Base-by-base conservation (phyloP, 2,329 filamentous ascomycete genomes). In the Penicillium sp. region DNA sequence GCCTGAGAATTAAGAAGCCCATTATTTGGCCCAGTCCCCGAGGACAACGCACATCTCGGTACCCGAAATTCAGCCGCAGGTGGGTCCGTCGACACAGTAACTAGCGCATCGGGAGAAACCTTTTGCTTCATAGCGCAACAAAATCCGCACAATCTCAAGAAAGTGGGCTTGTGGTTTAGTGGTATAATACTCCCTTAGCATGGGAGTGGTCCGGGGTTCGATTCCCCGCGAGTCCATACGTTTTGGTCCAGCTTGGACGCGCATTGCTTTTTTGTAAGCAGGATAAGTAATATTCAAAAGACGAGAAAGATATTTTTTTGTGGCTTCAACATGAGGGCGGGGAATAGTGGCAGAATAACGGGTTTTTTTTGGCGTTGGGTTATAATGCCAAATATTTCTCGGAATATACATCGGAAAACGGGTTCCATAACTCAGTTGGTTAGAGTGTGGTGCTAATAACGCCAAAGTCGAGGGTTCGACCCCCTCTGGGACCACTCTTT, bases 111-210 rank as follows among this genome's bases (percentile, higher is more conserved):
- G 34, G 33, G 12, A 39, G 39, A 28, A 18, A 28, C 11, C 4
- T 9, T 29, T 45, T 7, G 13, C n/a, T 4, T 39, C 11, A 43
- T 28, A 24, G 8, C 12, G 32, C 41, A 11, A 11, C 27, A 28
- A 2, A 6, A 2, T 4, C 1, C 9, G 6, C 8, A 5, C 1
- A 6, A 13, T 47, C 18, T 44, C 40, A 52, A 28, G n/a, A 47
- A 54, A 48, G 36, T 57, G 59, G 59, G 59, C 59, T 60, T 61
- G 66, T 71, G 68, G 68, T 71, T 71, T 71, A 71, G 68, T 70
- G 69, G 69, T 72, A 71, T 71, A 69, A 71, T 71, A 66, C 67
- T 60, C 67, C 66, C 68, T 71, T 71, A 71, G 69, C 66, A 70
- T 73, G 69, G 68, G 69, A 63, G 70, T 65, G 70, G 70, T 72